A percentile compares a stretch with the other conserved stretches of the same genome.
These are phyloP conservation scores for Zoysia japonica DNA, from an alignment of 176 grass and related monocot genomes.

Conservation along the genomic window DNA sequence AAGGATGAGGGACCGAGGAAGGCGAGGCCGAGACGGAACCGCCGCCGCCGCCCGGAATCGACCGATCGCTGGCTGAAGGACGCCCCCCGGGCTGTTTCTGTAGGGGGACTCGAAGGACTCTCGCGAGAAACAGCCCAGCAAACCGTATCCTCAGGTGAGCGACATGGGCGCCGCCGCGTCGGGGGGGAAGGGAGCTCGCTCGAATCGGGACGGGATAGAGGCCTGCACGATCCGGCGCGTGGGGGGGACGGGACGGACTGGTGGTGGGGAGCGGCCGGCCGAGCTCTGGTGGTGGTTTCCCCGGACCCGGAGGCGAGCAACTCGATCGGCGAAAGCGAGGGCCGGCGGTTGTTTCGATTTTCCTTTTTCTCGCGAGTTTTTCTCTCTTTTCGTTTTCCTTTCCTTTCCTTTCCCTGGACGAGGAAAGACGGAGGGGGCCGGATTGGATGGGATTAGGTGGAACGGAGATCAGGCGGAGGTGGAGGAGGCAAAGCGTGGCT, in stretches of 20 bases:
- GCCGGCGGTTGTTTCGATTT: constrained; percentile 6
- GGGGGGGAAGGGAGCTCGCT: not conserved
- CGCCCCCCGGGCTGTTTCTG: constrained; percentile 64
- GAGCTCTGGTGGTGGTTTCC: constrained; percentile 37
- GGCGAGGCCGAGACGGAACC: constrained; percentile 29
- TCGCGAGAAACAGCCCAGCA: constrained; percentile 66
- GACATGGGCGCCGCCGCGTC: constrained; percentile 34
- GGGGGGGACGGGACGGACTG: not conserved
- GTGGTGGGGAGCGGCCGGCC: constrained; percentile 43
- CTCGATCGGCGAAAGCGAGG: constrained; percentile 64
- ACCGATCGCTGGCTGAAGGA: not conserved
- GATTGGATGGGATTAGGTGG: constrained; percentile 41
- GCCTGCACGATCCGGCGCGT: constrained; percentile 30
- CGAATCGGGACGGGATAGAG: constrained; percentile 25
- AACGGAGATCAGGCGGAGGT: not conserved
- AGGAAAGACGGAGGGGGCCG: not conserved
- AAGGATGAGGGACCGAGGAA: not conserved
- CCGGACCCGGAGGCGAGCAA: constrained; percentile 36
- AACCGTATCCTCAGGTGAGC: constrained; percentile 59
- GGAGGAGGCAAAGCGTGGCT: not conserved
- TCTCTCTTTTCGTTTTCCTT: not conserved
- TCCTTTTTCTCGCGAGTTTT: not conserved
- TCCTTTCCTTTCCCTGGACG: constrained; percentile 1
- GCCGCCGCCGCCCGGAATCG: not conserved
- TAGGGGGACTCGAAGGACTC: constrained; percentile 53